phyloP scores from a whole-genome alignment of 495 filamentous ascomycete genomes.

The Lasiosphaeriaceae sp. region DNA sequence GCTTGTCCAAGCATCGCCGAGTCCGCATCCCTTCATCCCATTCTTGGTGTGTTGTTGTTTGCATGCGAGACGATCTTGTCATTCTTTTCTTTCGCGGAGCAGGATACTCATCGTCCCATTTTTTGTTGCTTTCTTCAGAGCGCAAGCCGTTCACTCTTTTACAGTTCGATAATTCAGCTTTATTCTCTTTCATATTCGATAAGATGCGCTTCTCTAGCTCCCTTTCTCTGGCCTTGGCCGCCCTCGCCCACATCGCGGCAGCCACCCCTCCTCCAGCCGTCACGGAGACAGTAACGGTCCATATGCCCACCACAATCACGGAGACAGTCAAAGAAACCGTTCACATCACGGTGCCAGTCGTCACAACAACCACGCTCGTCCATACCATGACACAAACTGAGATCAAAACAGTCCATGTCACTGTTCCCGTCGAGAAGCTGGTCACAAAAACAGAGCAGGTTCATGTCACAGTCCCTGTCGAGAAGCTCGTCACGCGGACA shows the following conservation, averaged over 20 bases:
- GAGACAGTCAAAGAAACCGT: not conserved
- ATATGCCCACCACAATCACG: not conserved
- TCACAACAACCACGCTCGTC: not conserved
- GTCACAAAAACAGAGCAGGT: too few species aligned
- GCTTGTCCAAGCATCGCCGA: conserved; percentile 1
- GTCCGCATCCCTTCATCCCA: not conserved
- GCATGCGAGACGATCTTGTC: conserved; percentile 11
- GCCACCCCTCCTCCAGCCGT: not conserved
- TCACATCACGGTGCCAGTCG: not conserved
- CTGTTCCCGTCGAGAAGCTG: not conserved
- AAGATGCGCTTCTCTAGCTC: conserved; percentile 4
- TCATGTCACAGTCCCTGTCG: too few species aligned
- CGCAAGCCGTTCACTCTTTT: conserved; percentile 15
- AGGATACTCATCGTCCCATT: conserved; percentile 5
- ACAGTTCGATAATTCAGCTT: conserved; percentile 5
- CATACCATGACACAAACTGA: too few species aligned
- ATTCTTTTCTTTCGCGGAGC: conserved; percentile 15
- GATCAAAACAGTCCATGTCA: not conserved
- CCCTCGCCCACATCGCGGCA: conserved; percentile 1
- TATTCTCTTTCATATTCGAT: not conserved
- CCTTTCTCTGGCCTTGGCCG: conserved; percentile 9
- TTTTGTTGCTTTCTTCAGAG: conserved; percentile 13
- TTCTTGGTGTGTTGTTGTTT: conserved; percentile 3
- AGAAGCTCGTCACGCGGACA: not conserved
- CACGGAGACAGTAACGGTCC: not conserved